Conservation (phyloP, 83 land plant species). For the Picea abies region DNA sequence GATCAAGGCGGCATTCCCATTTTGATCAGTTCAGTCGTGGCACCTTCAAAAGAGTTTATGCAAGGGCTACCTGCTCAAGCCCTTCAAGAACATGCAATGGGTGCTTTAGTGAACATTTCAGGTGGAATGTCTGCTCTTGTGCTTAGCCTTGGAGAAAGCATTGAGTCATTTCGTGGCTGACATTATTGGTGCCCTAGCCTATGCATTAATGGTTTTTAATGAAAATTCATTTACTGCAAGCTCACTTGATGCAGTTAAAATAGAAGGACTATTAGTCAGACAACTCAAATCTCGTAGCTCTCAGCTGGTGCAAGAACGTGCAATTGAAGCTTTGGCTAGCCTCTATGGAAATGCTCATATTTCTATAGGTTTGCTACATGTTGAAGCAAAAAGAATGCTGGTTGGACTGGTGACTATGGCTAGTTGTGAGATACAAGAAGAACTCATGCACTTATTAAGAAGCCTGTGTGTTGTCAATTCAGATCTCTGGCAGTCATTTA, state of each 20-base stretch:
- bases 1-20: constrained; percentile 54
- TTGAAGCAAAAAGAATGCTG: constrained; percentile 75
- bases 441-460: constrained; percentile 49
- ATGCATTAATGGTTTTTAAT: constrained; percentile 67
- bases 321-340: constrained; percentile 81
- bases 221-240: not conserved
- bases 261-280: constrained; percentile 60
- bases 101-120: constrained; percentile 70
- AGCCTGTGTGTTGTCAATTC: constrained; percentile 30
- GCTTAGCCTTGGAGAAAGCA: too few relatives aligned
- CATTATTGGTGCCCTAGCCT: constrained; percentile 64
- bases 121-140: constrained; percentile 45
- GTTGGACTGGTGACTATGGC: constrained; percentile 82
- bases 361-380: constrained; percentile 40
- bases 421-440: constrained; percentile 57
- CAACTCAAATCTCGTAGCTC: constrained; percentile 50
- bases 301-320: constrained; percentile 71
- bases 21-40: constrained; percentile 68
- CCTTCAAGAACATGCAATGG: not conserved
- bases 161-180: constrained; percentile 40
- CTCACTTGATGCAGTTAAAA: constrained; percentile 34
- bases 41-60: constrained; percentile 90
- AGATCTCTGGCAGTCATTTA: constrained; percentile 59
- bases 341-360: constrained; percentile 8
- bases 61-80: constrained; percentile 37